Conservation (phyloP, 306 rosid species). For the Herpetospermum pedunculosum region DNA sequence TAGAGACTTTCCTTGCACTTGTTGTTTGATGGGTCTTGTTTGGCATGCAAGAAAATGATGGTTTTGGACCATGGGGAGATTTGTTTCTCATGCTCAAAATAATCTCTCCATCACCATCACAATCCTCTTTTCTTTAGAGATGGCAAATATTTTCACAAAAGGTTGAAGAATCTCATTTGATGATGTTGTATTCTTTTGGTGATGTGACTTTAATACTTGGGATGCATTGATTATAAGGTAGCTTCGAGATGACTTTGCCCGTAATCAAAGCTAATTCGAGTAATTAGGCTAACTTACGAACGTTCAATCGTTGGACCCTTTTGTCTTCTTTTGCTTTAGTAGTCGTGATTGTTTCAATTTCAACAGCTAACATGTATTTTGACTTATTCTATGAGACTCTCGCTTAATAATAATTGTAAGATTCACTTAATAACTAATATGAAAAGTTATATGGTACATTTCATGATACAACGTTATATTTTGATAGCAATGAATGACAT, state of each 20-base stretch:
- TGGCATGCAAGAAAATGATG: background rate
- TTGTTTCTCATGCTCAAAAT: background rate
- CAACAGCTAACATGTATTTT: background rate
- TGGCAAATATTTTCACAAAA: background rate
- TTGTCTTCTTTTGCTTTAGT: background rate
- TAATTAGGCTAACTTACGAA: background rate
- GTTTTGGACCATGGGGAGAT: background rate
- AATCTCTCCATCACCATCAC: background rate
- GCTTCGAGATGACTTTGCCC: background rate
- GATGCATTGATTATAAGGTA: background rate
- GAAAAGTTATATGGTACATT: too few species aligned
- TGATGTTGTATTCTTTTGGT: background rate
- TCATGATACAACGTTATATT: too few species aligned
- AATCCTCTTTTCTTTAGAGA: background rate
- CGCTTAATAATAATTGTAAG: background rate
- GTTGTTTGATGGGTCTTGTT: slow-evolving; percentile 1
- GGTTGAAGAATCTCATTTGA: background rate
- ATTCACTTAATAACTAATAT: too few species aligned
- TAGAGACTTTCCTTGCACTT: background rate
- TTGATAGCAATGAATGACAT: too few species aligned
- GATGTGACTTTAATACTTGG: background rate
- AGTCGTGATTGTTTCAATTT: background rate
- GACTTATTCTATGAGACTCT: background rate
- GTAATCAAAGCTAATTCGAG: background rate
- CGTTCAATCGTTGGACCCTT: background rate